Conservation (phyloP, 1,139 yeast species). For the Taiozyma sp. region DNA sequence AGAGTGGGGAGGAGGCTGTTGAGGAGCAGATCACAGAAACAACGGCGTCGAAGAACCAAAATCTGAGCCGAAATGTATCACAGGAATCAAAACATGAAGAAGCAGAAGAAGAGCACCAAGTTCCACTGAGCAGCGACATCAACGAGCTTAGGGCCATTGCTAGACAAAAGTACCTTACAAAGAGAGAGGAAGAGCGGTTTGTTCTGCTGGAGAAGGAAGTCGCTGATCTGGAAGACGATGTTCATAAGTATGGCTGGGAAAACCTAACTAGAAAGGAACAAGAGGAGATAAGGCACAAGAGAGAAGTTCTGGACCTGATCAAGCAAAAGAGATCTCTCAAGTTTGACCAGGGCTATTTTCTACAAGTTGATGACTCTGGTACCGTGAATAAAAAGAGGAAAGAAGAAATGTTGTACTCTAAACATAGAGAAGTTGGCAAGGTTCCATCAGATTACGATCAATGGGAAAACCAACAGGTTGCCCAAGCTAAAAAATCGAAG, state of each 20-base stretch:
- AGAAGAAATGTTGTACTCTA: slow-evolving; percentile 27
- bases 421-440: slow-evolving; percentile 23
- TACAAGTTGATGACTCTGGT: slow-evolving; percentile 57
- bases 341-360: slow-evolving; percentile 34
- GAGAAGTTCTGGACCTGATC: slow-evolving; percentile 39
- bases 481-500: slow-evolving; percentile 38
- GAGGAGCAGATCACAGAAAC: slow-evolving; percentile 13
- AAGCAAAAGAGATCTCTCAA: slow-evolving; percentile 37
- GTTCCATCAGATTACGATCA: slow-evolving; percentile 36
- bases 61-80: slow-evolving; percentile 27
- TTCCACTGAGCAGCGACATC: slow-evolving; percentile 14
- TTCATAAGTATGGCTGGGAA: slow-evolving; percentile 43
- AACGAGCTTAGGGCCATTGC: slow-evolving; percentile 39
- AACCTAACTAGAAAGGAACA: slow-evolving; percentile 44
- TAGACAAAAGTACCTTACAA: slow-evolving; percentile 42
- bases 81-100: slow-evolving; percentile 22
- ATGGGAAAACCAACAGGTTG: slow-evolving; percentile 65
- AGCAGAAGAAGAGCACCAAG: slow-evolving; percentile 19
- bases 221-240: slow-evolving; percentile 41
- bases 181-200: slow-evolving; percentile 43
- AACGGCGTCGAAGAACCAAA: slow-evolving; percentile 7
- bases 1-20: slow-evolving; percentile 8
- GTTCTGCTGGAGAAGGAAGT: slow-evolving; percentile 44
- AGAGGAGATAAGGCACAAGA: slow-evolving; percentile 45
- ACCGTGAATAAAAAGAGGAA: slow-evolving; percentile 50